phyloP scores from a whole-genome alignment of 805 yeast genomes.

The Cyberlindnera americana region DNA sequence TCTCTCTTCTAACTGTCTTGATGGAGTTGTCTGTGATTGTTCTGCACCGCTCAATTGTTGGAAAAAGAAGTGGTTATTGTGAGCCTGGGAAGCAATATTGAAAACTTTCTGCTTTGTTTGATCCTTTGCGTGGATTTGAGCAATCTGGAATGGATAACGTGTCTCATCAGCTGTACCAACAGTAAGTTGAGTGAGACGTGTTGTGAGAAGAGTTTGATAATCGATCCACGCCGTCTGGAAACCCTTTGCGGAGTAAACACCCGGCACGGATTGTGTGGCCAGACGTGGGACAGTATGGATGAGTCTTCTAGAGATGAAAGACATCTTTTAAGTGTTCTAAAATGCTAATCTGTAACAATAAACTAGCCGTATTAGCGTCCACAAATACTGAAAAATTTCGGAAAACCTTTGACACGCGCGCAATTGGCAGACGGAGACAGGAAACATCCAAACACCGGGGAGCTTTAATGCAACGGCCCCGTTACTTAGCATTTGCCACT shows the following conservation, averaged over 20 bases:
- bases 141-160: conserved; percentile 67
- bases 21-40: conserved; percentile 30
- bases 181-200: conserved; percentile 59
- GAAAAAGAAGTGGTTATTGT: conserved; percentile 87
- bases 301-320: conserved; percentile 18
- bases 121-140: conserved; percentile 62
- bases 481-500: too few species aligned
- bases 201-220: conserved; percentile 64
- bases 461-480: too few species aligned
- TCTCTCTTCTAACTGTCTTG: conserved; percentile 32
- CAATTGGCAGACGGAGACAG: not conserved
- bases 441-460: too few species aligned
- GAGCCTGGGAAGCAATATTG: conserved; percentile 87
- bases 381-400: conserved; percentile 5
- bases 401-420: not conserved
- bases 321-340: conserved; percentile 2
- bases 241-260: conserved; percentile 62
- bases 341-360: not conserved
- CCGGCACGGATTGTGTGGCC: conserved; percentile 40
- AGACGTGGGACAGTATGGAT: conserved; percentile 67
- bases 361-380: conserved; percentile 1
- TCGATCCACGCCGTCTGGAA: conserved; percentile 77
- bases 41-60: conserved; percentile 45
- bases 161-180: conserved; percentile 79
- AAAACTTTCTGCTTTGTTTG: conserved; percentile 65